phyloP scores from a whole-genome alignment of 1,284 basidiomycete genomes.

The Trichosporon coremiiforme region DNA sequence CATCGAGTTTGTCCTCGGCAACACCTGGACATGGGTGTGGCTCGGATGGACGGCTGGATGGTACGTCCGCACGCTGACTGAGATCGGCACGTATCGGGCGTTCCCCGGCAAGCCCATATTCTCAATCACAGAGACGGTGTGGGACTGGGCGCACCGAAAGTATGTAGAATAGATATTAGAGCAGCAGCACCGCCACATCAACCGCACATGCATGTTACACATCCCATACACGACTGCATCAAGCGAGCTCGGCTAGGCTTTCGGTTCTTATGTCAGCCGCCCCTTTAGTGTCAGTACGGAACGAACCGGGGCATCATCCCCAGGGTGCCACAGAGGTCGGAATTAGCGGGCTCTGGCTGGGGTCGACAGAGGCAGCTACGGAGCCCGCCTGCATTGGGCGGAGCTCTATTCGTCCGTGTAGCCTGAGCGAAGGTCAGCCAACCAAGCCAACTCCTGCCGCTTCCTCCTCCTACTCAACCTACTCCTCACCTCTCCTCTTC shows the following conservation, averaged over 20 bases:
- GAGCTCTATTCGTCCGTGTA: conserved; percentile 19
- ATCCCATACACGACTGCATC: neutral
- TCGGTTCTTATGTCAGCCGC: neutral
- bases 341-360: conserved; percentile 13
- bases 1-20: conserved; percentile 42
- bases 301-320: neutral
- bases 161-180: neutral
- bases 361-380: neutral
- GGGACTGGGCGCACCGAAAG: conserved; percentile 14
- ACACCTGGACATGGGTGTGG: conserved; percentile 50
- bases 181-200: neutral
- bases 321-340: conserved; percentile 19
- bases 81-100: conserved; percentile 36
- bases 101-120: conserved; percentile 16
- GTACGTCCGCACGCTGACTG: conserved; percentile 44
- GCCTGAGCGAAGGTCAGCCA: neutral
- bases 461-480: conserved; percentile 15
- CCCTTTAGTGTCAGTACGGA: neutral
- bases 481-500: conserved; percentile 11
- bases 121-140: conserved; percentile 19
- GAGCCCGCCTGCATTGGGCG: conserved; percentile 17
- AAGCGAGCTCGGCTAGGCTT: conserved; percentile 12
- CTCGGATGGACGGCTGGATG: conserved; percentile 47
- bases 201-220: neutral
- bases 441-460: conserved; percentile 10